Evolutionary conservation across 371 early-diverging fungal species (phyloP).

Genomic region (Circinella minor): DNA sequence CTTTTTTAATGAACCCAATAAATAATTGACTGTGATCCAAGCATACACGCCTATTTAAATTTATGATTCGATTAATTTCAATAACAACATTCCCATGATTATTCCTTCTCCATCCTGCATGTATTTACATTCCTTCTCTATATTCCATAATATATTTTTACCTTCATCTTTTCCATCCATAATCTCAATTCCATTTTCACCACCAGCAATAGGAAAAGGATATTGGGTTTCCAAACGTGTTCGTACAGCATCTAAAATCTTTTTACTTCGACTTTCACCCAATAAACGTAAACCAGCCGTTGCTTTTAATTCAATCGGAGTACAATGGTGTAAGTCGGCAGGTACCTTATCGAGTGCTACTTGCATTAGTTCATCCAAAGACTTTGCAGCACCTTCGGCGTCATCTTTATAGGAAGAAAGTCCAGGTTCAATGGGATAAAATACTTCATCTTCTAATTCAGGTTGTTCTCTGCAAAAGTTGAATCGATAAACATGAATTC

Average conservation of each 20-base stretch:
- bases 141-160: conserved; percentile 13
- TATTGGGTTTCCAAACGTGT: conserved; percentile 70
- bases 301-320: conserved; percentile 94
- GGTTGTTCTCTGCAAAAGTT: conserved; percentile 81
- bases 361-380: conserved; percentile 81
- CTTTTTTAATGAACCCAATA: conserved; percentile 65
- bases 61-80: neutral
- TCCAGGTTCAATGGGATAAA: conserved; percentile 86
- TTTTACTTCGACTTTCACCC: conserved; percentile 64
- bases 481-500: conserved; percentile 93
- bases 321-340: conserved; percentile 70
- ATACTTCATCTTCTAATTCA: conserved; percentile 83
- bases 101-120: neutral
- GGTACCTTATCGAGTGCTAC: conserved; percentile 72
- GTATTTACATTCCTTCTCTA: no score
- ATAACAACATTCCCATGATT: neutral
- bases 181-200: conserved; percentile 76
- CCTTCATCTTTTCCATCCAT: conserved; percentile 97
- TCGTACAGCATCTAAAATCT: conserved; percentile 77
- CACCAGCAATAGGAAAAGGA: conserved; percentile 77
- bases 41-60: conserved; percentile 82
- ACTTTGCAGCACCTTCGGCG: conserved; percentile 79
- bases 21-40: conserved; percentile 98
- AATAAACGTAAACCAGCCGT: conserved; percentile 93
- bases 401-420: conserved; percentile 73